Evolutionary conservation across 75 land plant species (phyloP), one percentile per base, ranked within the genome.

Genomic region (Picea glauca): DNA sequence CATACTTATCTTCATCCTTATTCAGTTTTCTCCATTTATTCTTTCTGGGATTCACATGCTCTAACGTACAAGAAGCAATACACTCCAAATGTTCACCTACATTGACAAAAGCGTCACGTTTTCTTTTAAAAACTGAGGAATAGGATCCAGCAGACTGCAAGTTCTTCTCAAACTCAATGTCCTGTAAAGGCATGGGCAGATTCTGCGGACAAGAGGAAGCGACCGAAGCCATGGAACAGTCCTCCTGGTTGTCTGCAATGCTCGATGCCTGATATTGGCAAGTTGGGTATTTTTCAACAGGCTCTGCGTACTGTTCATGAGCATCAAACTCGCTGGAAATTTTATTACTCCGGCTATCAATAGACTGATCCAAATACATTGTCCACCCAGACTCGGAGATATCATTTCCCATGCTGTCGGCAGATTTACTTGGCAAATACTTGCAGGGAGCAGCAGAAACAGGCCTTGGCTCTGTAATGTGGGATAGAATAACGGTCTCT

Each of bases 381-480:
- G 66, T 63, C 66, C 66, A 63, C 33, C 66, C 66, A 63, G 66
- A 63, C 31, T 63, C 66, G 13, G 66, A 63, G 31, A 63, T 63
- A 8, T 63, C 13, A 63, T 14, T 32, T 26, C 66, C 30, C 3
- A 12, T 63, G 33, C 12, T 23, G 31, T 26, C 13, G 3, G 0
- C 30, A 4, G 13, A 4, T 23, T 13, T 23, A 30, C 30, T 23
- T 30, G 3, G 3, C 3, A 40, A 40, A 40, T 1, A 40, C 4
- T 40, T 4, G 4, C 43, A 40, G 43, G 43, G 43, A 21, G 3
- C 1, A 7, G 26, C 13, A 30, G 13, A 63, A 13, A 26, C 30
- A 26, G 23, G 30, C 30, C 66, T 62, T 8, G 21, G 62, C 62
- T 61, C 23, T 61, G 64, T 18, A 62, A 23, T 4, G 11, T 12